phyloP scores from a whole-genome alignment of 371 early-diverging fungal species.

The Rhizopus sp. region DNA sequence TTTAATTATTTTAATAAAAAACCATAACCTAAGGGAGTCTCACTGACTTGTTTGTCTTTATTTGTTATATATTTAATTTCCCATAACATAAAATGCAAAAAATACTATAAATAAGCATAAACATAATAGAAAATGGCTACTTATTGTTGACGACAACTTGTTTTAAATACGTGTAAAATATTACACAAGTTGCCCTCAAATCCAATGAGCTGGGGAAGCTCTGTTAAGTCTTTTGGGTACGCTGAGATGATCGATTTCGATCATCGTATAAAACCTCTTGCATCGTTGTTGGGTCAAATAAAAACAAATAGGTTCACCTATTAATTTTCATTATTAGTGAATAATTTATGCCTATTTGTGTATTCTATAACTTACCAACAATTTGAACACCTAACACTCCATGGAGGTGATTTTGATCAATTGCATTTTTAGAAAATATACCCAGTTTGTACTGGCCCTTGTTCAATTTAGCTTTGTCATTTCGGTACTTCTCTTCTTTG shows the following conservation, averaged over 20 bases:
- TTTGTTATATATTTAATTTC: too few relatives aligned
- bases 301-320: slow-evolving; percentile 7
- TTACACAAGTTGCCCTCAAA: slow-evolving; percentile 14
- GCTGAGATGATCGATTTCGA: slow-evolving; percentile 12
- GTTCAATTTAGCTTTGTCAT: slow-evolving; percentile 12
- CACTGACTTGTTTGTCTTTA: too few relatives aligned
- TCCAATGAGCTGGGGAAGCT: slow-evolving; percentile 13
- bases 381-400: slow-evolving; percentile 9
- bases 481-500: slow-evolving; percentile 9
- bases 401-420: slow-evolving; percentile 11
- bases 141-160: slow-evolving; percentile 16
- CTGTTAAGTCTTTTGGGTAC: slow-evolving; percentile 7
- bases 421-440: slow-evolving; percentile 15
- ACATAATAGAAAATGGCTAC: slow-evolving; percentile 12
- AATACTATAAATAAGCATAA: too few relatives aligned
- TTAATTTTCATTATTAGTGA: slow-evolving; percentile 10
- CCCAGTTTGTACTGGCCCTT: slow-evolving; percentile 7
- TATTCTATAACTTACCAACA: slow-evolving; percentile 17
- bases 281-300: slow-evolving; percentile 7
- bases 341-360: slow-evolving; percentile 4
- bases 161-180: slow-evolving; percentile 10
- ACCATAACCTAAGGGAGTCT: too few relatives aligned
- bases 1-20: too few relatives aligned
- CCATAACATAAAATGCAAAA: too few relatives aligned
- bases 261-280: slow-evolving; percentile 11